These are phyloP conservation scores for Pontederia crassipes DNA, from an alignment of 176 grass and related monocot genomes.

Conservation along the genomic window DNA sequence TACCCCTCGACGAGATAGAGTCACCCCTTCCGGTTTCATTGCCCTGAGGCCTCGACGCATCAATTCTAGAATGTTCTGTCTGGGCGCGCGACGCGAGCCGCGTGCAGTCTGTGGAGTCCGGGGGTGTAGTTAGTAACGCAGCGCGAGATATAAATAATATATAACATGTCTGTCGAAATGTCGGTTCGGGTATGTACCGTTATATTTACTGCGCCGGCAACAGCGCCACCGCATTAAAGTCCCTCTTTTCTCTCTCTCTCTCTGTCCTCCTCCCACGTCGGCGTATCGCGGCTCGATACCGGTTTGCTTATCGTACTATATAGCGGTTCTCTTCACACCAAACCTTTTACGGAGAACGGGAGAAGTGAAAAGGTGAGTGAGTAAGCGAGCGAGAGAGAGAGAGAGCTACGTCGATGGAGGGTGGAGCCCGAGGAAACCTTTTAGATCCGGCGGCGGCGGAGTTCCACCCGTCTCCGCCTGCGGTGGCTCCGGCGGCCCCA, in stretches of 20 bases:
- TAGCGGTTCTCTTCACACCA: neutral
- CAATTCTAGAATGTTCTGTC: no score
- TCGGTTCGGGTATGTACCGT: no score
- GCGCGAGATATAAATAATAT: no score
- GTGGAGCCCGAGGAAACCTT: neutral
- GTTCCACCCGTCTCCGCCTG: neutral
- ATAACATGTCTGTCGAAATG: no score
- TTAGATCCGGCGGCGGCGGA: constrained; percentile 10
- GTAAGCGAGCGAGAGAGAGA: neutral
- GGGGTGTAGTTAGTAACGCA: no score
- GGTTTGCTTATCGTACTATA: neutral
- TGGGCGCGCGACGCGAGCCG: no score
- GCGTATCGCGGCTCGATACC: neutral
- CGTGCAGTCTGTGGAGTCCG: no score
- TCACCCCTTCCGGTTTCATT: no score
- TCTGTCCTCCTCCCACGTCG: neutral
- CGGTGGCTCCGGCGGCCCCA: neutral
- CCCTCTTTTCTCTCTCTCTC: neutral
- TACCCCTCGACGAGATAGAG: no score
- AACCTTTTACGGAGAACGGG: neutral
- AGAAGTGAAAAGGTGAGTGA: neutral
- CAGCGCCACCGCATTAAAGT: neutral
- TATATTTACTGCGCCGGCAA: neutral
- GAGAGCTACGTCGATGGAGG: neutral
- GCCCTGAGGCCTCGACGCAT: no score